phyloP scores from a whole-genome alignment of 106 monocot genomes.

The Narthecium ossifragum region DNA sequence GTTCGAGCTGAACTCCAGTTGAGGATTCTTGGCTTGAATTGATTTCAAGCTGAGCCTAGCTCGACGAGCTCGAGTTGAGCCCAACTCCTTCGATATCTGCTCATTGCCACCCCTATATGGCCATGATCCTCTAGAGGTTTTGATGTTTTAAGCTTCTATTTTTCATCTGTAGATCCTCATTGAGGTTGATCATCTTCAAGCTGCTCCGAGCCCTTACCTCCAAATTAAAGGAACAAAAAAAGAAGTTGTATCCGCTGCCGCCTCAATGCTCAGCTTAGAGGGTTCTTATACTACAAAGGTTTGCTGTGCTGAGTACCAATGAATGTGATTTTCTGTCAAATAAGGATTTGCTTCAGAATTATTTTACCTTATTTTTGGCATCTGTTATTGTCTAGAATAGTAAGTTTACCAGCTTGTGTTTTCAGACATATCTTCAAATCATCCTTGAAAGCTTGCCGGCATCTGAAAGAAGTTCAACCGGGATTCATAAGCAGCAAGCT shows the following conservation, averaged over 20 bases:
- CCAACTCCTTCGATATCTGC: too few relatives aligned
- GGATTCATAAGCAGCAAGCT: conserved; percentile 85
- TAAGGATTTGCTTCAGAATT: not conserved
- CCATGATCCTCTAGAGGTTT: too few relatives aligned
- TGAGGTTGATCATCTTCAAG: conserved; percentile 94
- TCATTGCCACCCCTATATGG: too few relatives aligned
- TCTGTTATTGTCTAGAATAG: not conserved
- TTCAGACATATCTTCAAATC: conserved; percentile 92
- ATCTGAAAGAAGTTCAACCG: conserved; percentile 55
- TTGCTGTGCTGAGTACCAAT: not conserved
- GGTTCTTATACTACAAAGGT: conserved; percentile 98
- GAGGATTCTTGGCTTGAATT: too few relatives aligned
- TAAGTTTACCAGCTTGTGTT: not conserved
- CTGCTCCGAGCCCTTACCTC: conserved; percentile 59
- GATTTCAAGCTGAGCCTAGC: too few relatives aligned
- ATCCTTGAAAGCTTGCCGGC: conserved; percentile 76
- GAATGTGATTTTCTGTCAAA: not conserved
- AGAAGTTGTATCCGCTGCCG: conserved; percentile 70
- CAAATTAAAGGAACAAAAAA: conserved; percentile 96
- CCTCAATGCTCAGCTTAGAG: conserved; percentile 73
- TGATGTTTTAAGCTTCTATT: conserved; percentile 1
- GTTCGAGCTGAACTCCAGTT: too few relatives aligned
- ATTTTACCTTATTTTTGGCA: not conserved
- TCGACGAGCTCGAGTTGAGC: too few relatives aligned
- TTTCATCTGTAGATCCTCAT: conserved; percentile 66